Percentiles rank a stretch among this genome's conserved stretches.
Conservation (phyloP, 1,284 basidiomycete species). For the Austroboletus rostrupii region DNA sequence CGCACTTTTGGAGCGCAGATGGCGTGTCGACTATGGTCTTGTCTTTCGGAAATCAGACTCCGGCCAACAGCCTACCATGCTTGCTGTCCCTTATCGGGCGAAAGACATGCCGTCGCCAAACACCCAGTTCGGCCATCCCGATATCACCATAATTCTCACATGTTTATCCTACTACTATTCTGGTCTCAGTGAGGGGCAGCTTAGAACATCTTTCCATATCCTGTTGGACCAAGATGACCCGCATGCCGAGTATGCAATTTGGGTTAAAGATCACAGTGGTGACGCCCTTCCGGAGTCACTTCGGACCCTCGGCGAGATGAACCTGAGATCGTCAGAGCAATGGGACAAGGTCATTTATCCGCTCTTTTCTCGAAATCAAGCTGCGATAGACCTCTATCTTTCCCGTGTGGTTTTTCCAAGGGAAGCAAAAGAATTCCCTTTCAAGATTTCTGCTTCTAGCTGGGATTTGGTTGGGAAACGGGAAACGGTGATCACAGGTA, state of each 20-base stretch:
- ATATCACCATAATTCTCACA: conserved; percentile 43
- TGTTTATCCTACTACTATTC: conserved; percentile 49
- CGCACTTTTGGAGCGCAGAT: conserved; percentile 38
- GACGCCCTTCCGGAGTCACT: conserved; percentile 27
- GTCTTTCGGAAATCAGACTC: conserved; percentile 28
- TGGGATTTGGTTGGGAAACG: conserved; percentile 9
- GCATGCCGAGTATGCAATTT: conserved; percentile 37
- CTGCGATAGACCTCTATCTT: conserved; percentile 41
- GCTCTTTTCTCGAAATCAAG: conserved; percentile 35
- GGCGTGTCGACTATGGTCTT: conserved; percentile 49
- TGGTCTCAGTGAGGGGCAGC: conserved; percentile 38
- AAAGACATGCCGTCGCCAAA: conserved; percentile 36
- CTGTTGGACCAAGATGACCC: conserved; percentile 42
- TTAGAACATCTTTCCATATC: conserved; percentile 36
- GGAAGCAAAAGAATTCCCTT: no score
- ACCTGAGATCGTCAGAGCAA: no score
- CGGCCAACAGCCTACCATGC: conserved; percentile 2
- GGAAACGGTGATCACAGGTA: not conserved
- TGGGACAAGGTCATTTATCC: conserved; percentile 25
- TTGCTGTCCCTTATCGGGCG: not conserved
- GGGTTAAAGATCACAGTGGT: conserved; percentile 27
- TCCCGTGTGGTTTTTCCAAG: no score
- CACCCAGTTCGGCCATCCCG: conserved; percentile 32
- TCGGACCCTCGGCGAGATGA: conserved; percentile 1
- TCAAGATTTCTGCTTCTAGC: no score